A percentile compares a stretch with the other conserved stretches of the same genome.
Evolutionary conservation across 176 grass and related monocot species (phyloP).

Genomic region (Oryza glumipatula): DNA sequence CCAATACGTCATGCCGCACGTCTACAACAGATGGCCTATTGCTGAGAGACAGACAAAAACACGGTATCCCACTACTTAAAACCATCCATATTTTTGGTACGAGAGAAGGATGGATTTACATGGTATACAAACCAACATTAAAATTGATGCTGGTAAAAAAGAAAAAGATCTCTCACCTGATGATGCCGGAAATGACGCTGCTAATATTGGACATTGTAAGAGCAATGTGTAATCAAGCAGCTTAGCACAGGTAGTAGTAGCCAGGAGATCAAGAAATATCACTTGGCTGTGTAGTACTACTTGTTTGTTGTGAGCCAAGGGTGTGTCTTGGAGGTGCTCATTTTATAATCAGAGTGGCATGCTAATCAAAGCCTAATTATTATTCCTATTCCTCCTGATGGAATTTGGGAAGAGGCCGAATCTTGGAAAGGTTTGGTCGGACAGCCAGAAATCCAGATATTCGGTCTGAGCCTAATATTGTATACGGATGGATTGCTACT

Average conservation of each 20-base stretch:
- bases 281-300: background rate
- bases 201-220: conserved; percentile 34
- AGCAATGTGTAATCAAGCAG: background rate
- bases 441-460: background rate
- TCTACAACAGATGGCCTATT: no score
- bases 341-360: conserved; percentile 20
- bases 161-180: conserved; percentile 8
- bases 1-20: no score
- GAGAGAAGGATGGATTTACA: no score
- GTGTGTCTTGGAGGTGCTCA: background rate
- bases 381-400: no score
- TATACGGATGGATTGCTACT: background rate
- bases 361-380: background rate
- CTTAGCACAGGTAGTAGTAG: background rate
- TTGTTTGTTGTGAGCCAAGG: background rate
- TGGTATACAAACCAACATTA: no score
- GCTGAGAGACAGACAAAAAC: no score
- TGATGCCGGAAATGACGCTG: background rate
- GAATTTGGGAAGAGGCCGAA: conserved; percentile 26
- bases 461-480: conserved; percentile 30
- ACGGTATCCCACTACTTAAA: no score
- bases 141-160: background rate
- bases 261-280: background rate
- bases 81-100: no score
- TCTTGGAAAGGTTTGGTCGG: conserved; percentile 23